Percentiles rank a stretch among this genome's conserved stretches.
These are phyloP conservation scores for Allantophomopsis cytisporea DNA, from an alignment of 2,329 filamentous ascomycete species.

Conservation along the genomic window DNA sequence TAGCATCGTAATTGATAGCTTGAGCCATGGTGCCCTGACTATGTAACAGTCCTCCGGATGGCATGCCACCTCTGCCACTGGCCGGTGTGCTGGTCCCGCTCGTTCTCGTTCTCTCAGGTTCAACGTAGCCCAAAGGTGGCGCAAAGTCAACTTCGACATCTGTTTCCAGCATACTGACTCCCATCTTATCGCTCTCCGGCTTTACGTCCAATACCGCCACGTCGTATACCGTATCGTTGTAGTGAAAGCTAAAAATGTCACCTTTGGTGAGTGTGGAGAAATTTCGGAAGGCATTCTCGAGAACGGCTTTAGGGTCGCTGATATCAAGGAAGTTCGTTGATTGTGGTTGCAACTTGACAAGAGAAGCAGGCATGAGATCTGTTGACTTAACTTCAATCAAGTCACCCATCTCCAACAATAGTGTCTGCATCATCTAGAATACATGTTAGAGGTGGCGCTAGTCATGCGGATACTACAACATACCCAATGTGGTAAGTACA, in stretches of 20 bases:
- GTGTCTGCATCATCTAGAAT: conserved; percentile 77
- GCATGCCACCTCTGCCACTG: conserved; percentile 49
- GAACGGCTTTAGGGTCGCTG: conserved; percentile 89
- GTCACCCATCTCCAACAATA: conserved; percentile 81
- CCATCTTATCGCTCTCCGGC: conserved; percentile 68
- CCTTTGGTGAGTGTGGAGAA: conserved; percentile 89
- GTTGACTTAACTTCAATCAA: conserved; percentile 92
- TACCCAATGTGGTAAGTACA: conserved; percentile 93
- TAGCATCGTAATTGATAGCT: conserved; percentile 89
- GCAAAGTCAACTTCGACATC: conserved; percentile 96
- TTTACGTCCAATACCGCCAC: conserved; percentile 92
- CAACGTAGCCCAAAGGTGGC: conserved; percentile 84
- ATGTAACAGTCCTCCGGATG: conserved; percentile 63
- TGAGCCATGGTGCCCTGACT: conserved; percentile 90
- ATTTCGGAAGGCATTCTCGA: conserved; percentile 92
- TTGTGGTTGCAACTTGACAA: conserved; percentile 96
- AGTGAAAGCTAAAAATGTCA: conserved; percentile 90
- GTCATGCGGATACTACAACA: conserved; percentile 14
- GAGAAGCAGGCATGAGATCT: conserved; percentile 74
- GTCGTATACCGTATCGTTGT: conserved; percentile 89
- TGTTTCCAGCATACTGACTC: conserved; percentile 90
- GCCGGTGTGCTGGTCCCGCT: conserved; percentile 83
- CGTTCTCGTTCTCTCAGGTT: conserved; percentile 48
- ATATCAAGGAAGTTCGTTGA: conserved; percentile 91
- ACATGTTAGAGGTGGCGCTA: conserved; percentile 1